Percentiles rank a stretch among this genome's conserved stretches.
Conservation (phyloP, 345 rosid species). For the Zanthoxylum bungeanum region DNA sequence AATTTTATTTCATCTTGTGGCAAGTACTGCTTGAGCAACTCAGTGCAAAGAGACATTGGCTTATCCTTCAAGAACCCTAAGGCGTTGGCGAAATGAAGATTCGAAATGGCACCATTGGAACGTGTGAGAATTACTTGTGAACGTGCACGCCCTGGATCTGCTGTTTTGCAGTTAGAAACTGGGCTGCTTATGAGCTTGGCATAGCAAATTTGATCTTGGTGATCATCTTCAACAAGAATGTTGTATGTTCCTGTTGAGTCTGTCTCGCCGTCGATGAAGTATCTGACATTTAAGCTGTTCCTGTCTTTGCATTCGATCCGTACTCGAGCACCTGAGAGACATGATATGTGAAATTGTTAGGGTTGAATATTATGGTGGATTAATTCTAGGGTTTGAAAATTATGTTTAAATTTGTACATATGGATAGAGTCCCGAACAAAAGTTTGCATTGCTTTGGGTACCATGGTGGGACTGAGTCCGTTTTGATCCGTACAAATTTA, state of each 20-base stretch:
- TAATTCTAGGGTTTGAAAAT: neutral
- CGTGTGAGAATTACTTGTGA: conserved; percentile 61
- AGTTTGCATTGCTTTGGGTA: too few species aligned
- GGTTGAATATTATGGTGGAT: neutral
- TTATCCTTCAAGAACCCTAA: conserved; percentile 54
- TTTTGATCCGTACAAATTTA: too few species aligned
- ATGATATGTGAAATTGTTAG: neutral
- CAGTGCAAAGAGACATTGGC: conserved; percentile 38
- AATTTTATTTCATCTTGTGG: conserved; percentile 24
- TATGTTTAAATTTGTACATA: neutral
- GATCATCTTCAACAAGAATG: conserved; percentile 51
- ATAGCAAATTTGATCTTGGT: conserved; percentile 50
- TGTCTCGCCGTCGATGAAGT: conserved; percentile 31
- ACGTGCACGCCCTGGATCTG: conserved; percentile 42
- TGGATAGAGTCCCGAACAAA: too few species aligned
- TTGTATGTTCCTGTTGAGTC: conserved; percentile 40
- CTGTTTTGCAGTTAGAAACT: conserved; percentile 20
- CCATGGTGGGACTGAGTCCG: too few species aligned
- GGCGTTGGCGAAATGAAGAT: conserved; percentile 52
- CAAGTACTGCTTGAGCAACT: conserved; percentile 38
- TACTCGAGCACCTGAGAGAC: conserved; percentile 47
- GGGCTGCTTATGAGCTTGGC: conserved; percentile 55
- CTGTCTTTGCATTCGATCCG: conserved; percentile 54
- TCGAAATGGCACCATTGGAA: conserved; percentile 51
- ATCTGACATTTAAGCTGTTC: conserved; percentile 19